Conservation (phyloP, 768 basidiomycete species). For the Exidia glandulosa region DNA sequence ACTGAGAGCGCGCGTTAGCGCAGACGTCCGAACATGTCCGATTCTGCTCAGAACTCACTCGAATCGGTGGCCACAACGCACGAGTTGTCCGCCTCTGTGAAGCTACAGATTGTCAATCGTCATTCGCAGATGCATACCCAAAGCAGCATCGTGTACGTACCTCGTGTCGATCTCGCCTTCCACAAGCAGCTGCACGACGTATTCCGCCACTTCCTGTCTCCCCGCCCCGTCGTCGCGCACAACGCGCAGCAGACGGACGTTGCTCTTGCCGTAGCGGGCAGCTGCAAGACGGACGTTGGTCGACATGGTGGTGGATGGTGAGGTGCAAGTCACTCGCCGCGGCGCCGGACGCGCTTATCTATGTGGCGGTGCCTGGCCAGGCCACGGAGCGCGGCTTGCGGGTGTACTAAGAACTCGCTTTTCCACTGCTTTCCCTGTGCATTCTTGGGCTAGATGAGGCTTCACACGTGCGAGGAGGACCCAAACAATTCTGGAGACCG, state of each 20-base stretch:
- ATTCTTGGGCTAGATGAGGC: no score
- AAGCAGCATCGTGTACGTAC: constrained; percentile 24
- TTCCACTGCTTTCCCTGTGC: no score
- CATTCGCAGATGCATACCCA: not conserved
- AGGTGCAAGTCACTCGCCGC: not conserved
- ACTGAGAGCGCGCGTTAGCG: constrained; percentile 11
- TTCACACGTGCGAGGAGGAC: no score
- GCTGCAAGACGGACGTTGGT: constrained; percentile 21
- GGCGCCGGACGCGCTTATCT: not conserved
- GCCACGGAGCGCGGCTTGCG: no score
- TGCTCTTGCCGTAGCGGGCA: constrained; percentile 81
- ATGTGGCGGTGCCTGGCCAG: no score
- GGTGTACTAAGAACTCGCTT: no score
- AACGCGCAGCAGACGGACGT: constrained; percentile 75
- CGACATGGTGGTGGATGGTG: not conserved
- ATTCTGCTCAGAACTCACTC: constrained; percentile 34
- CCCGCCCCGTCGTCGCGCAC: constrained; percentile 44
- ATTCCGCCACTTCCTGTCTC: constrained; percentile 67
- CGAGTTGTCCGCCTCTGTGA: constrained; percentile 80
- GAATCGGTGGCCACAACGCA: constrained; percentile 89
- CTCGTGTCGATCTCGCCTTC: constrained; percentile 77
- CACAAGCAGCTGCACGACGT: constrained; percentile 66
- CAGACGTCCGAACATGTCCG: not conserved
- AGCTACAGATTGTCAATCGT: constrained; percentile 39
- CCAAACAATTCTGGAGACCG: no score